Conservation (phyloP, 176 grass and related monocot species). For the Aegilops umbellulata region DNA sequence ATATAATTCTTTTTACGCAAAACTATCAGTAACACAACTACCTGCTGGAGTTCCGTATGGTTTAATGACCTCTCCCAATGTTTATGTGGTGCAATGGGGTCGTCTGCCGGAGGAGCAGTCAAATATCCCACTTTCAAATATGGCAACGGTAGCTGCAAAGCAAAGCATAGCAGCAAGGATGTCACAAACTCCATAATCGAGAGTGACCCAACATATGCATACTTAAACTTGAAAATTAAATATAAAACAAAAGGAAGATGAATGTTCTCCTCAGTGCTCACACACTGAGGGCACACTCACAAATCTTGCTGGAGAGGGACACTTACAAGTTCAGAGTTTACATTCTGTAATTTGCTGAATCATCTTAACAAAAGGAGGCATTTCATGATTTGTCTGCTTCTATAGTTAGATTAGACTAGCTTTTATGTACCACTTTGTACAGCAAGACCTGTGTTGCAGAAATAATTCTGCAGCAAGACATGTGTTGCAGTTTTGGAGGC, state of each 20-base stretch:
- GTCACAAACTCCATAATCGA: background rate
- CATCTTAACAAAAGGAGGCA: background rate
- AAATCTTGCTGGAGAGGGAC: background rate
- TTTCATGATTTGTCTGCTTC: background rate
- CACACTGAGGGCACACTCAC: too few relatives aligned
- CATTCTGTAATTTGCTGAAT: background rate
- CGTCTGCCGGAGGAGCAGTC: slow-evolving; percentile 63
- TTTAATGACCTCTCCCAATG: slow-evolving; percentile 76
- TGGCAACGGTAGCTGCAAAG: slow-evolving; percentile 62
- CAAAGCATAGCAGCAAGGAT: background rate
- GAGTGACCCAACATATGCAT: background rate
- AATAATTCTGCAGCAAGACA: too few relatives aligned
- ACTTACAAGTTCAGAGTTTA: background rate
- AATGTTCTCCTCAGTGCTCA: background rate
- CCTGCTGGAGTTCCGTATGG: slow-evolving; percentile 67
- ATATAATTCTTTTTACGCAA: too few relatives aligned
- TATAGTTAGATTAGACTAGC: background rate
- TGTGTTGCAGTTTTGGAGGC: too few relatives aligned
- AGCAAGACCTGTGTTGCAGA: too few relatives aligned
- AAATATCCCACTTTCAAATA: slow-evolving; percentile 81
- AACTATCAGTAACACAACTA: slow-evolving; percentile 14
- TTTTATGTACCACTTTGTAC: background rate
- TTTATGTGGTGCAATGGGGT: slow-evolving; percentile 64
- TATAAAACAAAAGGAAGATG: background rate
- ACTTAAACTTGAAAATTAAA: background rate